Evolutionary conservation across 2,329 filamentous ascomycete species (phyloP), one percentile per base, ranked within the genome.

Genomic region (Talaromyces sp.): DNA sequence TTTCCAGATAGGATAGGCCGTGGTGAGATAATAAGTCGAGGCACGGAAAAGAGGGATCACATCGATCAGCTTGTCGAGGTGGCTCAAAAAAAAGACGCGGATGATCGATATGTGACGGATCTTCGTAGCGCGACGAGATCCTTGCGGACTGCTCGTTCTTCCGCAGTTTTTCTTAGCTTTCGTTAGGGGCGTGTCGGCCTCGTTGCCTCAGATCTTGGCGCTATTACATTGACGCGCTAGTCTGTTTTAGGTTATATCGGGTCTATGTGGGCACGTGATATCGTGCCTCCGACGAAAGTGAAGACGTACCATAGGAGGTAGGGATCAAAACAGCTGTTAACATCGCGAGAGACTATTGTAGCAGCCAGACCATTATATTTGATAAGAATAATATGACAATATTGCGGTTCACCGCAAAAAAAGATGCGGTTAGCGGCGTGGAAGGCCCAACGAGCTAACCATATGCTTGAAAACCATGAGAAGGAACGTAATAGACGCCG

Each of bases 121-220:
- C 35, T 50, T 52, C 33, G 52, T 15, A 37, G 61, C 61, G 61
- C 61, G 61, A 63, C 61, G 61, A 63, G 61, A 62, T 57, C 61
- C 47, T 50, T 50, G 50, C 31, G 50, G 50, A 31, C 50, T 54
- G 50, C 31, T 54, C 59, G 35, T 52, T 22, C 19, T 41, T 17
- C 59, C 47, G 59, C 31, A 33, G 33, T 62, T 62, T 62, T 62
- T 63, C 39, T n/a, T 45, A 47, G 52, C 49, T 62, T 62, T 63
- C 39, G 8, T 27, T 45, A 47, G 52, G 61, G 61, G 61, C 49
- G 45, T 52, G 45, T 50, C 33, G 60, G 60, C 49, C 60, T 62
- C n/a, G 56, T 41, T 43, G 56, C 56, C 56, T 59, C 13, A 59
- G 15, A 8, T 31, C 37, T 43, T 58, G 56, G 39, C 56, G 22